phyloP scores from a whole-genome alignment of 768 basidiomycete species.

The Agaricus sinodeliciosus region DNA sequence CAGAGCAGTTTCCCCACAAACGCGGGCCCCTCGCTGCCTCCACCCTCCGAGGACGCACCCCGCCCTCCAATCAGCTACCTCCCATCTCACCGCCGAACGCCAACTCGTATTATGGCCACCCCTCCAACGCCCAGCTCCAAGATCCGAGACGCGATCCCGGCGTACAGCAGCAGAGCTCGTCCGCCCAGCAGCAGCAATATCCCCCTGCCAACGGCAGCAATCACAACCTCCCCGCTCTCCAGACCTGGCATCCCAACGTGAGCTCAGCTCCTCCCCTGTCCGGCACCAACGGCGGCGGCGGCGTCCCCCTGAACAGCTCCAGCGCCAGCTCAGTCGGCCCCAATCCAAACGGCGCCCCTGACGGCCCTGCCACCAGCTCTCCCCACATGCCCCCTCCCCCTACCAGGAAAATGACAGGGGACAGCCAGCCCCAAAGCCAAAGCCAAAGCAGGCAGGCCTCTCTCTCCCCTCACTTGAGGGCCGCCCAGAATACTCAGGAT shows the following conservation, averaged over 20 bases:
- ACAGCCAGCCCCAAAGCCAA: slow-evolving; percentile 5
- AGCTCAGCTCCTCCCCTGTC: slow-evolving; percentile 14
- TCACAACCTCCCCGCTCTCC: slow-evolving; percentile 39
- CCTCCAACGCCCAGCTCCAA: slow-evolving; percentile 39
- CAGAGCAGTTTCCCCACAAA: slow-evolving; percentile 78
- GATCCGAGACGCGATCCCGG: slow-evolving; percentile 11
- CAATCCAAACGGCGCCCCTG: too few relatives aligned
- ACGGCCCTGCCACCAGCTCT: not conserved
- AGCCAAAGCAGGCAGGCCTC: slow-evolving; percentile 7
- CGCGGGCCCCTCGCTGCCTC: slow-evolving; percentile 58
- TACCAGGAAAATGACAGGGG: not conserved
- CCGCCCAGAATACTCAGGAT: not conserved
- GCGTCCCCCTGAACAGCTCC: too few relatives aligned
- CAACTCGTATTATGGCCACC: slow-evolving; percentile 42
- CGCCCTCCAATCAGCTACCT: slow-evolving; percentile 31
- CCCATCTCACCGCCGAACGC: slow-evolving; percentile 37
- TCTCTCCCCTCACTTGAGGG: slow-evolving; percentile 1
- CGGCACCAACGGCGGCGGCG: not conserved
- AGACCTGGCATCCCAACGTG: slow-evolving; percentile 33
- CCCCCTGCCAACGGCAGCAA: slow-evolving; percentile 8
- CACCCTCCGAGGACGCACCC: slow-evolving; percentile 43
- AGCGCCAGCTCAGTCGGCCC: too few relatives aligned
- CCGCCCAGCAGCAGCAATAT: slow-evolving; percentile 8
- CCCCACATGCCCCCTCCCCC: slow-evolving; percentile 5
- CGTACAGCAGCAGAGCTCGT: not conserved